These are phyloP conservation scores for Mycosphaerella arachidis DNA, from an alignment of 2,329 filamentous ascomycete species.

Conservation along the genomic window DNA sequence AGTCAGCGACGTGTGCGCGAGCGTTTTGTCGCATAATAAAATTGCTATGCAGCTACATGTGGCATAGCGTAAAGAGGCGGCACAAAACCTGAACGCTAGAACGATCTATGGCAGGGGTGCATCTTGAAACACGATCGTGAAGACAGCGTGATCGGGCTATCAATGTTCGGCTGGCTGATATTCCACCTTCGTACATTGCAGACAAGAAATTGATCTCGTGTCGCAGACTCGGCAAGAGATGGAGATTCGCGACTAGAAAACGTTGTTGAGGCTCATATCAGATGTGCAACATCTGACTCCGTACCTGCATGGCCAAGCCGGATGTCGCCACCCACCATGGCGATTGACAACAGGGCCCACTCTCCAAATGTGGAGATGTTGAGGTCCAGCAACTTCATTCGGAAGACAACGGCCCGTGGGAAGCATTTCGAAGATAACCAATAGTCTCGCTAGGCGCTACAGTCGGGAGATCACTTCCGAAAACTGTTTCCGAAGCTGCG, in stretches of 20 bases:
- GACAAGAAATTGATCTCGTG: not conserved
- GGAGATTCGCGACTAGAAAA: not conserved
- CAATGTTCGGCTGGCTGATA: not conserved
- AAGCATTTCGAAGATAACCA: no score
- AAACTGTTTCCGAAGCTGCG: not conserved
- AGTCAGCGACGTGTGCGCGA: not conserved
- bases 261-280: not conserved
- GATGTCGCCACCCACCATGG: not conserved
- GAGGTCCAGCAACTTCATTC: not conserved
- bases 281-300: not conserved
- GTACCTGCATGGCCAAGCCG: constrained; percentile 1
- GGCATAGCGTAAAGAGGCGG: not conserved
- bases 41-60: not conserved
- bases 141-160: not conserved
- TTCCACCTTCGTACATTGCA: not conserved
- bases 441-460: not conserved
- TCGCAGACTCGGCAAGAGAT: not conserved
- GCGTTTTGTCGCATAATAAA: not conserved
- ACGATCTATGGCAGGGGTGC: not conserved
- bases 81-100: not conserved
- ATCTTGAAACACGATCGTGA: not conserved
- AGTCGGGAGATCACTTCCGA: not conserved
- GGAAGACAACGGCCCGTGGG: no score
- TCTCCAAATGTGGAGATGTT: not conserved
- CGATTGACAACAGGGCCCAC: not conserved